A percentile compares a stretch with the other conserved stretches of the same genome.
Evolutionary conservation across 805 yeast species (phyloP).

Genomic region (Candida ulmi): DNA sequence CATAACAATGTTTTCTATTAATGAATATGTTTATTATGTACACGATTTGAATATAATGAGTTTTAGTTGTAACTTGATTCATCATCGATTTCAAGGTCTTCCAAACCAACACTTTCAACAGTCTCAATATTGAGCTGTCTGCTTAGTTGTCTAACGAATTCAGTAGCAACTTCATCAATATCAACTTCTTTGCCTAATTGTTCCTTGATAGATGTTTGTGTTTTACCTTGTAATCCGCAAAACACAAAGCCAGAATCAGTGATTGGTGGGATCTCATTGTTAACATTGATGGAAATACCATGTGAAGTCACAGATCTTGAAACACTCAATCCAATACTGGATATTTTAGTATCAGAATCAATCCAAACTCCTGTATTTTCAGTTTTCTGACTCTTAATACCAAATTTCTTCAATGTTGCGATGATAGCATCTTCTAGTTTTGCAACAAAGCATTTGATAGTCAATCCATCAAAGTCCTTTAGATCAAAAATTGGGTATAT

Average conservation of each 20-base stretch:
- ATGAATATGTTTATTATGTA: too few relatives aligned
- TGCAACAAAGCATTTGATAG: conserved; percentile 61
- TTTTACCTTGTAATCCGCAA: conserved; percentile 72
- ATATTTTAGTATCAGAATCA: conserved; percentile 52
- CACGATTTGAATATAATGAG: not conserved
- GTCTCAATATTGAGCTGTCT: conserved; percentile 30
- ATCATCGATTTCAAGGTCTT: conserved; percentile 23
- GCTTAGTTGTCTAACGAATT: conserved; percentile 41
- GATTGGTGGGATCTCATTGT: conserved; percentile 66
- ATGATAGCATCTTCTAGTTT: conserved; percentile 56
- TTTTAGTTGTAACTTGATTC: not conserved
- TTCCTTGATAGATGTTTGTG: conserved; percentile 47
- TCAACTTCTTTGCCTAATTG: conserved; percentile 18
- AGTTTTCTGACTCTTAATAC: conserved; percentile 42
- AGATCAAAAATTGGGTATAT: conserved; percentile 77
- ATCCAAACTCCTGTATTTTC: conserved; percentile 91
- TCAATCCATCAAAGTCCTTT: conserved; percentile 46
- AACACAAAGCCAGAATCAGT: conserved; percentile 59
- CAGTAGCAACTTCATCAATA: conserved; percentile 33
- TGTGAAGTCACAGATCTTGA: conserved; percentile 82
- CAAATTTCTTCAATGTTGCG: conserved; percentile 34
- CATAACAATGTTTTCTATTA: too few relatives aligned
- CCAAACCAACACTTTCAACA: conserved; percentile 32
- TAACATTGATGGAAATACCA: conserved; percentile 79
- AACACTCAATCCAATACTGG: conserved; percentile 86